Base-by-base conservation (phyloP, 106 monocot genomes). In the Dioscorea alata region DNA sequence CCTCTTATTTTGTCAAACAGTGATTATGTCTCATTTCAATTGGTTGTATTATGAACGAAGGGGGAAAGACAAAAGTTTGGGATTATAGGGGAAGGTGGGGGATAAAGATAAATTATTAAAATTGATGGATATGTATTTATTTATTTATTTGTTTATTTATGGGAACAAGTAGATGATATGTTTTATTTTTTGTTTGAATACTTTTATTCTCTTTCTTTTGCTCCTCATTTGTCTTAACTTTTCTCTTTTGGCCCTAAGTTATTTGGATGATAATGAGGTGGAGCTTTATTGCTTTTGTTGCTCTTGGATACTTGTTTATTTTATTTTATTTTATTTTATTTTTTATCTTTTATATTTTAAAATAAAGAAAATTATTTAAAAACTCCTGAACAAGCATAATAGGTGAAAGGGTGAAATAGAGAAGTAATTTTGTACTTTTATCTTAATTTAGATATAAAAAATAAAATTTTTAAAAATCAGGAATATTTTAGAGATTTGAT, bases 201-300 rank as follows among this genome's bases (percentile, higher is more conserved):
- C 17, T 6, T 33, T 33, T 33, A 33, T 6, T 64, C 14, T 64
- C 19, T 64, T 14, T 28, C 32, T 64, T 64, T 33, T 64, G 25
- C 13, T 4, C 22, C 23, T n/a, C 8, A 17, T 32, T 32, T 72
- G 17, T 60, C 18, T 18, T 17, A 50, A 18, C 2, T 23, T 61
- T 63, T 50, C 28, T 9, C 69, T 57, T 16, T 72, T 72, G 72
- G 62, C 63, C 35, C 50, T 61, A 50, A 72, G 62, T 23, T 31
- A 23, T 72, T 72, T 61, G 72, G 62, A 51, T 24, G 48, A 25
- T 25, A 51, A 63, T 72, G 62, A 50, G 63, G 51, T 62, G 72
- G 42, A 42, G 42, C 42, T 42, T 42, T 42, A 42, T 42, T 42
- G 10, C 48, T 66, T 66, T 66, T 66, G 16, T 49, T 66, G 65